phyloP scores from a whole-genome alignment of 768 basidiomycete species.

The Clavaria fumosa region DNA sequence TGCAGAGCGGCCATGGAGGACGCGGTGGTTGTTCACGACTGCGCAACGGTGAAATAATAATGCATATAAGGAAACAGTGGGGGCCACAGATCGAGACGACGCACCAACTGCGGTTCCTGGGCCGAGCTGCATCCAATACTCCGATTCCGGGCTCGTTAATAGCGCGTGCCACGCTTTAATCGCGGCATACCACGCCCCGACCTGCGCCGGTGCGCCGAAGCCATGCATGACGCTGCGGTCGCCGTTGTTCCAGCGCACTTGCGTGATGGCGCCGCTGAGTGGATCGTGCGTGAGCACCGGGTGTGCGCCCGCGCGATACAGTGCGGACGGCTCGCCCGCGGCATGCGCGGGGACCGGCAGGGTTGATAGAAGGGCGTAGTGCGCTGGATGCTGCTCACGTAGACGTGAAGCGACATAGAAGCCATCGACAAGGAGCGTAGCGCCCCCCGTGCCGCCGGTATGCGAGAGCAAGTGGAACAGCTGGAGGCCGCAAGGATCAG shows the following conservation, averaged over 20 bases:
- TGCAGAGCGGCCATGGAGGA: constrained; percentile 85
- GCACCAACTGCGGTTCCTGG: constrained; percentile 76
- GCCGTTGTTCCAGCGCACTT: constrained; percentile 90
- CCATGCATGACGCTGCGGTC: constrained; percentile 72
- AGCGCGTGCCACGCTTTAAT: constrained; percentile 63
- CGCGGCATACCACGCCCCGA: constrained; percentile 82
- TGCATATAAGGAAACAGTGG: neutral
- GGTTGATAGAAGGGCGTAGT: constrained; percentile 52
- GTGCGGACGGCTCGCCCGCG: constrained; percentile 50
- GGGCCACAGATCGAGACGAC: constrained; percentile 15
- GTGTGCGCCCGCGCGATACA: constrained; percentile 43
- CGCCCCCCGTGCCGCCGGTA: constrained; percentile 67
- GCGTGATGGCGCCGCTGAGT: constrained; percentile 41
- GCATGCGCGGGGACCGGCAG: constrained; percentile 73
- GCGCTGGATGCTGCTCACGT: constrained; percentile 51
- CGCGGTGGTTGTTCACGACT: constrained; percentile 90
- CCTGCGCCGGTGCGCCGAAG: constrained; percentile 36
- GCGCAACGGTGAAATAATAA: constrained; percentile 1
- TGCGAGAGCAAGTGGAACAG: constrained; percentile 87
- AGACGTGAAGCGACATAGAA: constrained; percentile 83
- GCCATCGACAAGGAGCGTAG: constrained; percentile 88
- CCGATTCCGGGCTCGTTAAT: constrained; percentile 65
- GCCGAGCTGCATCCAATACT: constrained; percentile 83
- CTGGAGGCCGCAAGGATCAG: constrained; percentile 90
- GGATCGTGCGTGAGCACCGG: constrained; percentile 60